phyloP scores from a whole-genome alignment of 1,284 basidiomycete genomes.

The Sporisorium scitamineum region DNA sequence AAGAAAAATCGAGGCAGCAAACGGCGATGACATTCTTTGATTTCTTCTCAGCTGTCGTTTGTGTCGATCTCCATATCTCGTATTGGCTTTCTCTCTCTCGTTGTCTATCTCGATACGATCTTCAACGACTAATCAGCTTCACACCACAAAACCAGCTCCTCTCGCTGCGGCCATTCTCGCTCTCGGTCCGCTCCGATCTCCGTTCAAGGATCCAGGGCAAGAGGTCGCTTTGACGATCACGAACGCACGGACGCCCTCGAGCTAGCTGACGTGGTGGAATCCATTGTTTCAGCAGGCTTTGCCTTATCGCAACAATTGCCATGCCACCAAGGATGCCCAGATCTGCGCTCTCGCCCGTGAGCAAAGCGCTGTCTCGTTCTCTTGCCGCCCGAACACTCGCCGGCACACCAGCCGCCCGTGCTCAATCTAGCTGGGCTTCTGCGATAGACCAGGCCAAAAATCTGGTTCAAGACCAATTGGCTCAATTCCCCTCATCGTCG shows the following conservation, averaged over 20 bases:
- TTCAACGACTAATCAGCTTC: not conserved
- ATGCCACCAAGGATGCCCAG: constrained; percentile 33
- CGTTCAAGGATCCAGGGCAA: not conserved
- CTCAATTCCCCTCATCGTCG: constrained; percentile 28
- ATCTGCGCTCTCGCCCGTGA: constrained; percentile 13
- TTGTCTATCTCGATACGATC: not conserved
- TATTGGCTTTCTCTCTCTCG: not conserved
- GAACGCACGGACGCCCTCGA: not conserved
- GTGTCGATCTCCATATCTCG: constrained; percentile 9
- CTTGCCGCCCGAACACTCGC: constrained; percentile 2
- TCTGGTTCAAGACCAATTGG: constrained; percentile 42
- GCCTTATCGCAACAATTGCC: not conserved
- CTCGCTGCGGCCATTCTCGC: not conserved
- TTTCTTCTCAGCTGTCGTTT: constrained; percentile 1
- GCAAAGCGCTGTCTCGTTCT: constrained; percentile 8
- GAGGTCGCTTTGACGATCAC: not conserved
- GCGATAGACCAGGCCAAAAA: constrained; percentile 48
- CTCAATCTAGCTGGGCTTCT: constrained; percentile 47
- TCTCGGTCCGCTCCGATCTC: not conserved
- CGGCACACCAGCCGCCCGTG: constrained; percentile 7
- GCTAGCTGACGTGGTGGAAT: not conserved
- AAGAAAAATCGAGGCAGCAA: constrained; percentile 19
- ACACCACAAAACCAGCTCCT: not conserved
- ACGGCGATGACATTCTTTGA: constrained; percentile 14
- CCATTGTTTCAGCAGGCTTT: not conserved